These are phyloP conservation scores for Annulohypoxylon nitens DNA, from an alignment of 495 filamentous ascomycete species.

Conservation along the genomic window DNA sequence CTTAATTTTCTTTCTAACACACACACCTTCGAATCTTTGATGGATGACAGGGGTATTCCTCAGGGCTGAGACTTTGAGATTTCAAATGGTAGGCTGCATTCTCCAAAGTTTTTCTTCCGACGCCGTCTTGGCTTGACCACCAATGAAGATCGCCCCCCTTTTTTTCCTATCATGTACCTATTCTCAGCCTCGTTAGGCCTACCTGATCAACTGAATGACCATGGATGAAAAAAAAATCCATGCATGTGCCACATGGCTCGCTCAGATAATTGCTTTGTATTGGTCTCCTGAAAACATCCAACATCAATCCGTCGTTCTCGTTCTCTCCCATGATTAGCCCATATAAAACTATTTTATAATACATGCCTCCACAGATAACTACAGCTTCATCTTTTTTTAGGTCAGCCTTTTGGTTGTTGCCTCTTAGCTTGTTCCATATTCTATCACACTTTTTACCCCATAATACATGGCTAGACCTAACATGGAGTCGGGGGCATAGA, in stretches of 20 bases:
- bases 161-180: conserved; percentile 9
- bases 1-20: conserved; percentile 7
- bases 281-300: conserved; percentile 20
- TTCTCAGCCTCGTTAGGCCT: conserved; percentile 37
- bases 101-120: conserved; percentile 10
- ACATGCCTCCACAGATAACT: conserved; percentile 11
- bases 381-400: conserved; percentile 18
- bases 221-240: neutral
- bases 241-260: conserved; percentile 43
- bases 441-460: neutral
- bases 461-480: neutral
- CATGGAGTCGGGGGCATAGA: conserved; percentile 5
- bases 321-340: neutral
- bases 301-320: conserved; percentile 2
- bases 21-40: conserved; percentile 8
- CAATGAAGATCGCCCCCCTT: conserved; percentile 27
- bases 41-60: neutral
- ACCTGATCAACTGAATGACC: neutral
- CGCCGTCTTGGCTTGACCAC: conserved; percentile 14
- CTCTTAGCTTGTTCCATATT: conserved; percentile 9
- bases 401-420: conserved; percentile 13
- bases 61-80: neutral
- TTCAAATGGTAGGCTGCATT: neutral
- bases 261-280: conserved; percentile 7
- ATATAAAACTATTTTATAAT: conserved; percentile 16